These are phyloP conservation scores for Metschnikowia dekortorum DNA, from an alignment of 805 yeast species.

Conservation along the genomic window DNA sequence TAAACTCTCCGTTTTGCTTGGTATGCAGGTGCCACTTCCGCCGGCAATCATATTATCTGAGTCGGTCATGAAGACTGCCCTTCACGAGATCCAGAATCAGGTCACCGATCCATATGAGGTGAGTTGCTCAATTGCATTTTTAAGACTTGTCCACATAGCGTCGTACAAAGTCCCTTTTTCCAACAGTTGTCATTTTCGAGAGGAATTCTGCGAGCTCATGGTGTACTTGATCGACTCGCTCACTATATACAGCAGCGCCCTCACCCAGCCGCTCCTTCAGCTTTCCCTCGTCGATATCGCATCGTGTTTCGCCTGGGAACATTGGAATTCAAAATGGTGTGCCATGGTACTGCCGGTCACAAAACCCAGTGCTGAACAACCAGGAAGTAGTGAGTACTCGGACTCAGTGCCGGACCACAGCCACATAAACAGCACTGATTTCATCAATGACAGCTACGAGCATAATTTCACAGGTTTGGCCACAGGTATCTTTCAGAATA, in stretches of 20 bases:
- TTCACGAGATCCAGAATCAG: slow-evolving; percentile 2
- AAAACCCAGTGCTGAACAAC: background rate
- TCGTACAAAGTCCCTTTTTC: slow-evolving; percentile 5
- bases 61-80: slow-evolving; percentile 4
- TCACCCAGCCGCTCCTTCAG: slow-evolving; percentile 8
- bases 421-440: background rate
- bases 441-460: background rate
- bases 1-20: slow-evolving; percentile 9
- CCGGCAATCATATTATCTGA: background rate
- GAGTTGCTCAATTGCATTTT: slow-evolving; percentile 10
- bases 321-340: slow-evolving; percentile 13
- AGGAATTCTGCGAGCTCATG: slow-evolving; percentile 10
- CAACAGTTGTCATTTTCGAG: slow-evolving; percentile 10
- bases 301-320: slow-evolving; percentile 12
- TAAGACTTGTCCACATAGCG: slow-evolving; percentile 9
- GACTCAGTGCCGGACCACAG: background rate
- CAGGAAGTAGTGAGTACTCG: background rate
- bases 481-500: background rate
- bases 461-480: slow-evolving; percentile 1
- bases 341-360: slow-evolving; percentile 3
- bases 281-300: slow-evolving; percentile 11
- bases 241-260: slow-evolving; percentile 4
- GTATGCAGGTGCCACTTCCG: slow-evolving; percentile 2
- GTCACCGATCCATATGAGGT: slow-evolving; percentile 2
- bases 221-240: slow-evolving; percentile 8